Evolutionary conservation across 139 green algal species (phyloP), one percentile per base, ranked within the genome.

Genomic region (Diplosphaera chodatii): DNA sequence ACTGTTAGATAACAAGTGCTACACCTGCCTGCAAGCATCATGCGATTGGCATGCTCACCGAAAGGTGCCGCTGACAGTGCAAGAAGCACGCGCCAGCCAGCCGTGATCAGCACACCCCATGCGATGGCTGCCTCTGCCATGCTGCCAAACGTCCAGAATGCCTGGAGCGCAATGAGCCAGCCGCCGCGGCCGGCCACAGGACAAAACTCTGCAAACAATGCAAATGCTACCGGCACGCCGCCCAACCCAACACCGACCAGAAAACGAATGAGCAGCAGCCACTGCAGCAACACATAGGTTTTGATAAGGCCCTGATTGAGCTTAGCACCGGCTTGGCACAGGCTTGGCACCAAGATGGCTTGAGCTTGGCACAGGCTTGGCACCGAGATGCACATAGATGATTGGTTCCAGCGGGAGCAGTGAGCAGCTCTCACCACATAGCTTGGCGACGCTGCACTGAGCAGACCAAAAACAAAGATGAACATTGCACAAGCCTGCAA

Each of bases 51-150:
- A 40, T 30, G n/a, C 16, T 67, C 33, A 75, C 21, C 25, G 77
- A 32, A 10, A 87, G 87, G 88, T 8, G 79, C 30, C 0, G 78
- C 70, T 1, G 83, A 90, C 8, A 87, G 55, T 1, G 64, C 77
- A 32, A 92, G 66, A 65, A 92, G 78, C 80, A 74, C 85, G 3
- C 87, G 72, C 90, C 91, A 96, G 48, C 88, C 85, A 27, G 86
- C 40, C 3, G 37, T 32, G 15, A 83, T 78, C 63, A 96, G 74
- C 16, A 96, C 66, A 1, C 41, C 70, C 91, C 91, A 96, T 4
- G 89, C 85, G 23, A 90, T 25, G 48, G 32, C n/a, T 1, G 83
- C 85, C 67, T 94, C 87, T 5, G 83, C 21, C 31, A 92, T 67
- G n/a, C 81, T 85, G 37, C 90, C 90, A 48, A 91, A 40, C 41